Base-by-base conservation (phyloP, 768 basidiomycete species). In the Coprinopsis sp. region DNA sequence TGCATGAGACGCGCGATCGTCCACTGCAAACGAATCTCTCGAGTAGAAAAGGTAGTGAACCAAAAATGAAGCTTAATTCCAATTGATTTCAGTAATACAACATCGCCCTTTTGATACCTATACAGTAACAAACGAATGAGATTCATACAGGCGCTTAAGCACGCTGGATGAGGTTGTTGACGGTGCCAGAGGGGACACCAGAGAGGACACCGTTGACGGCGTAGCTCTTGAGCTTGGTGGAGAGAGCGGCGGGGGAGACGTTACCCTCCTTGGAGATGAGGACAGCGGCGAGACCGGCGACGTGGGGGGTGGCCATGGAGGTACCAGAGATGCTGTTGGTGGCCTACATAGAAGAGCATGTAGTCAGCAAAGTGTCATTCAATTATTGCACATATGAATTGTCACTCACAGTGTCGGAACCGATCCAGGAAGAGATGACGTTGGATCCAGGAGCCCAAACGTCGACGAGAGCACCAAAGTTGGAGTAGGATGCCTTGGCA, bases 241-340 rank as follows among this genome's bases (percentile, higher is more conserved):
- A 49, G 51, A 71, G 65, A 13, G 53, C 57, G 8, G 63, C 66
- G 11, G 72, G 71, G 33, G 58, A 50, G 19, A 45, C 36, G 44
- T 68, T 68, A 7, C 69, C 69, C 22, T 64, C 45, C n/a, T 58
- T 43, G 19, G 46, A 49, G 43, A 71, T 61, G 33, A 70, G 50
- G 49, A 66, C 66, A 19, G 71, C 69, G 33, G 69, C 59, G 29
- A 72, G 53, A 27, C 71, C 71, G 12, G 69, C 59, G 40, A 73
- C 51, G 48, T 72, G 68, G 31, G 71, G 67, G 21, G 61, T 55
- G 4, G 61, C 57, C 68, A 66, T 67, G 30, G 57, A 61, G 3
- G 60, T 59, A 3, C 62, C 62, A 19, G 56, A 61, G 33, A 57
- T 58, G 40, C 36, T 50, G 36, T 53, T 56, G 5, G 58, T 59